These are phyloP conservation scores for Pseudogymnoascus sp. DNA, from an alignment of 2,329 filamentous ascomycete species.

Conservation along the genomic window DNA sequence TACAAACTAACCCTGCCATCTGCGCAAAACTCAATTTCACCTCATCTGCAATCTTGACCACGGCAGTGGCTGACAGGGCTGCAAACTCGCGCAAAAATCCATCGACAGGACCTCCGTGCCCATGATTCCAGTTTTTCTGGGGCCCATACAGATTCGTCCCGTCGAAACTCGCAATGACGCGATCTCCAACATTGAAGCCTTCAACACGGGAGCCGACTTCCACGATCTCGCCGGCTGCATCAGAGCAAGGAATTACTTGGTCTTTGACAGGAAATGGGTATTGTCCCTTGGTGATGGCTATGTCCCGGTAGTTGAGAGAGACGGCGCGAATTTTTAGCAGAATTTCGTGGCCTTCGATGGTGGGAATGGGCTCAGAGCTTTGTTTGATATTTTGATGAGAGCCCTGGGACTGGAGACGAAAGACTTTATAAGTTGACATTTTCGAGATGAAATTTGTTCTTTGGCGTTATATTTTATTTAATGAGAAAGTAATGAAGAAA, in stretches of 20 bases:
- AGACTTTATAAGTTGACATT: slow-evolving; percentile 17
- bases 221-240: slow-evolving; percentile 31
- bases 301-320: slow-evolving; percentile 31
- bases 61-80: slow-evolving; percentile 32
- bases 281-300: slow-evolving; percentile 23
- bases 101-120: slow-evolving; percentile 26
- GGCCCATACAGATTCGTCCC: slow-evolving; percentile 21
- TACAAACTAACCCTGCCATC: slow-evolving; percentile 39
- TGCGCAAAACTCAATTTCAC: slow-evolving; percentile 37
- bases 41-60: slow-evolving; percentile 40
- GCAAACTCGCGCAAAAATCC: slow-evolving; percentile 37
- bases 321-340: slow-evolving; percentile 28
- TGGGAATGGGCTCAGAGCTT: slow-evolving; percentile 23
- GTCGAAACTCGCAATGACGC: slow-evolving; percentile 26
- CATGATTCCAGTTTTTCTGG: slow-evolving; percentile 10
- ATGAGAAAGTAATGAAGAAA: neutral
- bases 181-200: slow-evolving; percentile 27
- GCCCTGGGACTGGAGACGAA: slow-evolving; percentile 11
- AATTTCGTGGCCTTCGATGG: slow-evolving; percentile 23
- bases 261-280: slow-evolving; percentile 30
- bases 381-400: slow-evolving; percentile 19
- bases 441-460: neutral
- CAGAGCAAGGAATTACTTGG: slow-evolving; percentile 31
- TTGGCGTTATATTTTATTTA: neutral
- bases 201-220: slow-evolving; percentile 24